Percentiles rank a stretch among this genome's conserved stretches.
Evolutionary conservation across 225 moss, liverwort and hornwort species (phyloP).

Genomic region (Antitrichia curtipendula): DNA sequence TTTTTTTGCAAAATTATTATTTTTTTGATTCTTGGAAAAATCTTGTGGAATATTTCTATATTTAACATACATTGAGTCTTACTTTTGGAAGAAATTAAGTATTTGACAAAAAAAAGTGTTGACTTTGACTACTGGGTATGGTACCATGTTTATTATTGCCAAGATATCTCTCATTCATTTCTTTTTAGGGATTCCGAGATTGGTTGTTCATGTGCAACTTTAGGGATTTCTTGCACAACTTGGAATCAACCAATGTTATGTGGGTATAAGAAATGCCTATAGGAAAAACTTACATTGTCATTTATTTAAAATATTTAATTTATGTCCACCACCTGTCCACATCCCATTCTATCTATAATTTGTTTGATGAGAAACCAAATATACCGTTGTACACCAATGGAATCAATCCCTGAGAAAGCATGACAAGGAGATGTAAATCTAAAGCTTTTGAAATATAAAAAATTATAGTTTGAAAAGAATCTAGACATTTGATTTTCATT

Average conservation of each 20-base stretch:
- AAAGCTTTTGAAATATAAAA: background rate
- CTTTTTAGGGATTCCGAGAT: background rate
- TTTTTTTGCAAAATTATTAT: background rate
- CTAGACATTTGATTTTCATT: background rate
- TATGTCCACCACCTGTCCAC: background rate
- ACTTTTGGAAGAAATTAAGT: too few species aligned
- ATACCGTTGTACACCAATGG: rapidly evolving
- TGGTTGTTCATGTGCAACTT: background rate
- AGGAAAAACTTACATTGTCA: background rate
- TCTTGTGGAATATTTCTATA: background rate
- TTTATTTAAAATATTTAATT: background rate
- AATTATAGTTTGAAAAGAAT: background rate
- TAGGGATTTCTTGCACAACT: background rate
- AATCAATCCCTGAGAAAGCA: background rate
- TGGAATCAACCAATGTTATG: background rate
- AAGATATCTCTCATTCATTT: background rate
- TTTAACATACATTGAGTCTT: background rate
- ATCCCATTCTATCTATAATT: background rate
- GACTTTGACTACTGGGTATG: rapidly evolving
- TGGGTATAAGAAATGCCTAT: background rate
- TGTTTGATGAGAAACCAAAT: background rate
- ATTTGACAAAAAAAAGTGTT: rapidly evolving
- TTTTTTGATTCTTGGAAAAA: background rate
- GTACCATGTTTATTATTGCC: background rate
- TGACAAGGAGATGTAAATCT: background rate